Conservation (phyloP, 768 basidiomycete species). For the Boletus tylopilopsis region DNA sequence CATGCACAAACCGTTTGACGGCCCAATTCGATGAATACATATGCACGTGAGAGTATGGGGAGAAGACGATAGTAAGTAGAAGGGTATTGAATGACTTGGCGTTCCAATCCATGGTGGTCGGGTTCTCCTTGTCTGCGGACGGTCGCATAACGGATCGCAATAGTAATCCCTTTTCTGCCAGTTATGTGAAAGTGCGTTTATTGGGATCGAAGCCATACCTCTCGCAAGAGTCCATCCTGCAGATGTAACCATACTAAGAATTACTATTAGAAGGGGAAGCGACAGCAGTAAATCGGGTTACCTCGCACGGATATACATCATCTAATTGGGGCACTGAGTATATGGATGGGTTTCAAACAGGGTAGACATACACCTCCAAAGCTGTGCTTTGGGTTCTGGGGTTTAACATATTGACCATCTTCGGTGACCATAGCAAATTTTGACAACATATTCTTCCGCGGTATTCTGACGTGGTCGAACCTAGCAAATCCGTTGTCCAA, state of each 20-base stretch:
- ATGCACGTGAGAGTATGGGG: constrained; percentile 64
- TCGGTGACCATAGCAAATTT: constrained; percentile 68
- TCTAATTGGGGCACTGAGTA: constrained; percentile 36
- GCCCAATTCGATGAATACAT: constrained; percentile 66
- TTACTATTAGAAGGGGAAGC: not conserved
- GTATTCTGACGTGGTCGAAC: constrained; percentile 63
- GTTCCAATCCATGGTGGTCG: constrained; percentile 52
- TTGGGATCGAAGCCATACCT: constrained; percentile 38
- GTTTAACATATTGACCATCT: constrained; percentile 59
- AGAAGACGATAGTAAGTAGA: constrained; percentile 69
- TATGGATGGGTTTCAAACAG: not conserved
- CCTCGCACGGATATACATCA: constrained; percentile 71
- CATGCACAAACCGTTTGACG: constrained; percentile 51
- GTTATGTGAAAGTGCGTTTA: not conserved
- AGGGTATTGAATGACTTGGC: constrained; percentile 69
- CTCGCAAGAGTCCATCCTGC: constrained; percentile 63
- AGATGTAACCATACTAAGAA: constrained; percentile 55
- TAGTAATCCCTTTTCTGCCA: constrained; percentile 45
- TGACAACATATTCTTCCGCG: constrained; percentile 69
- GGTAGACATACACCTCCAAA: constrained; percentile 61
- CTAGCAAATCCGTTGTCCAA: constrained; percentile 68
- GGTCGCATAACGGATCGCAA: constrained; percentile 68
- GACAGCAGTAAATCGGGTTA: constrained; percentile 19
- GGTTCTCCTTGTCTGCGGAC: constrained; percentile 65
- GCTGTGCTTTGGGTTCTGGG: constrained; percentile 70